Evolutionary conservation across 257 asterid species (phyloP), one percentile per base, ranked within the genome.

Genomic region (Asclepias syriaca): DNA sequence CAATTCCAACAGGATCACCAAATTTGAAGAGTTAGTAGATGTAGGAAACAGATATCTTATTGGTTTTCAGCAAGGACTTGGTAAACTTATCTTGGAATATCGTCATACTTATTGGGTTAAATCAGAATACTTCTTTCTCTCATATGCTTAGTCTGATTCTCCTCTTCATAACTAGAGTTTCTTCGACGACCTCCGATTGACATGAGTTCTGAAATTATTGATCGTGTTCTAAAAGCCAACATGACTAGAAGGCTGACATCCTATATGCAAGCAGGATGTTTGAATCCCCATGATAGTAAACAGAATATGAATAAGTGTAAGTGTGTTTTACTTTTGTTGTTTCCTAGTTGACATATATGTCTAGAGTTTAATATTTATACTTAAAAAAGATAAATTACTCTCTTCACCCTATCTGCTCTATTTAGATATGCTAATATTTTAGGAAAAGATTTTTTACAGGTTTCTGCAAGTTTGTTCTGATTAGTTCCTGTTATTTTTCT

Each of bases 61-160:
- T 76, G 90, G 88, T 65, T 90, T 90, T 72, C 96, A 85, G 76
- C 89, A 88, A 77, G 89, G 90, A 27, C 84, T 90, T 63, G 96
- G 98, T 90, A 61, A 81, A 86, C 75, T 21, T 71, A 48, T 71
- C 48, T 24, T 8, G 46, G 43, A 45, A 51, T 40, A 15, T 69
- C 43, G 18, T 56, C 75, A 34, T 10, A 22, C 16, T 16, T 58
- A 4, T 51, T 50, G 56, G 27, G 27, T 43, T 16, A 18, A 55
- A 61, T 39, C 39, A 9, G 51, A 22, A 59, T 74, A 46, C 54
- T 12, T 29, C 69, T 72, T 61, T 51, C 18, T 6, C 18, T 29
- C n/a, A 19, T 12, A 43, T 55, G 32, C 34, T 74, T 24, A 19
- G 48, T 67, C 72, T 63, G 22, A 51, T 69, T 59, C 19, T 14